Evolutionary conservation across 2,329 filamentous ascomycete species (phyloP).

Genomic region (Xylaria sp.): DNA sequence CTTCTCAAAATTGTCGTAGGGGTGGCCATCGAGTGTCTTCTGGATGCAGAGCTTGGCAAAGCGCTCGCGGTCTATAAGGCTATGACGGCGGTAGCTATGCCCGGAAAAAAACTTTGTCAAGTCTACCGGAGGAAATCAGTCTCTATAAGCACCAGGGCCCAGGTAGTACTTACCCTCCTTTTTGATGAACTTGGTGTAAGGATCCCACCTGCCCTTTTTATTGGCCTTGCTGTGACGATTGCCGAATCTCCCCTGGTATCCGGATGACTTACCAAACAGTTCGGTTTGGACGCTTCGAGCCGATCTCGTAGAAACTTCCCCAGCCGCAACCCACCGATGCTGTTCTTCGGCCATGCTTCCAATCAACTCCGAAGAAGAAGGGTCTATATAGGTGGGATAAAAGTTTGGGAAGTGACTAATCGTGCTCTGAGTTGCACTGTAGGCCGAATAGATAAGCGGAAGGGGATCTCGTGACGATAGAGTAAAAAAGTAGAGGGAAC

Average conservation of each 20-base stretch:
- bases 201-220: conserved; percentile 31
- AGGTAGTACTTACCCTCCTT: conserved; percentile 13
- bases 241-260: neutral
- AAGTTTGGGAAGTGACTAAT: neutral
- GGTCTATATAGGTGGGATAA: neutral
- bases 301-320: neutral
- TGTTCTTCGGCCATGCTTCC: conserved; percentile 13
- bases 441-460: neutral
- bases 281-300: neutral
- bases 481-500: neutral
- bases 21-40: conserved; percentile 34
- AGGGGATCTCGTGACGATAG: neutral
- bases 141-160: neutral
- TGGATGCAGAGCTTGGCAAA: conserved; percentile 42
- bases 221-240: neutral
- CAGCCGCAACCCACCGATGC: neutral
- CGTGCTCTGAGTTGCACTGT: neutral
- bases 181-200: conserved; percentile 16
- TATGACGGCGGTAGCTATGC: conserved; percentile 1
- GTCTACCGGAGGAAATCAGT: conserved; percentile 1
- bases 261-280: conserved; percentile 9
- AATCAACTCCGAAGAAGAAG: neutral
- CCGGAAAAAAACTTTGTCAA: conserved; percentile 24
- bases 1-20: conserved; percentile 31
- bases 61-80: conserved; percentile 36